phyloP scores from a whole-genome alignment of 2,329 filamentous ascomycete species.

The Ophiostoma ulmi region DNA sequence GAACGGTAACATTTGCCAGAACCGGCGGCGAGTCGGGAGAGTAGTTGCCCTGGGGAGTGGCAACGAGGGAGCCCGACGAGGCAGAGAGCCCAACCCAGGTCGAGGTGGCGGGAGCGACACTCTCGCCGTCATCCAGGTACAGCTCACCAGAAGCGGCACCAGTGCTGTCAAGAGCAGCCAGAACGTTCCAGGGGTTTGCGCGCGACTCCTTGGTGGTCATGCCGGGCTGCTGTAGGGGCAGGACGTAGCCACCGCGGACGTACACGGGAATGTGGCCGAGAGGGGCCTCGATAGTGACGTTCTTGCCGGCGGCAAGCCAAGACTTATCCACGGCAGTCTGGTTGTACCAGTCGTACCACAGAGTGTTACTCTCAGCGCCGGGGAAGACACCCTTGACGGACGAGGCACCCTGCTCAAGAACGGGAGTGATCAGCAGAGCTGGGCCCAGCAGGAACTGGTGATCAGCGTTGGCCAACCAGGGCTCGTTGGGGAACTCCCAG shows the following conservation, averaged over 20 bases:
- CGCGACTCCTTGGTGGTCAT: constrained; percentile 61
- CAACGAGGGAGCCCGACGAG: constrained; percentile 38
- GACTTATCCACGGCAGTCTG: constrained; percentile 46
- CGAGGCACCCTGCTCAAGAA: constrained; percentile 42
- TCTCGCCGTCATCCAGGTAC: constrained; percentile 73
- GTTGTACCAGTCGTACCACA: constrained; percentile 81
- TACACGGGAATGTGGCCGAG: constrained; percentile 68
- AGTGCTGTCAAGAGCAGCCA: constrained; percentile 54
- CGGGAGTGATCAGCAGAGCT: constrained; percentile 46
- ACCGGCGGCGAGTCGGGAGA: constrained; percentile 30
- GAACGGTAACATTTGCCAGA: constrained; percentile 57
- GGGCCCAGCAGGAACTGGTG: constrained; percentile 49
- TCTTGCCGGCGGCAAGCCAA: constrained; percentile 32
- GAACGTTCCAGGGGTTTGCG: constrained; percentile 60
- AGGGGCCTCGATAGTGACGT: constrained; percentile 41
- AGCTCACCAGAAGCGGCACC: constrained; percentile 56
- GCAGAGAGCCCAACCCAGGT: constrained; percentile 20
- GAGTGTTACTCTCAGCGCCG: constrained; percentile 36
- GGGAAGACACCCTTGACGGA: constrained; percentile 44
- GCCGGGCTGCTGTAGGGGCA: constrained; percentile 63
- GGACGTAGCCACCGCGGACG: constrained; percentile 60
- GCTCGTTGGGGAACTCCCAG: constrained; percentile 59
- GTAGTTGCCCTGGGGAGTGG: constrained; percentile 47
- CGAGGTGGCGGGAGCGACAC: constrained; percentile 38
- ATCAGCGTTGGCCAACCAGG: constrained; percentile 43